These are phyloP conservation scores for Mycena olivaceomarginata DNA, from an alignment of 768 basidiomycete genomes.

Conservation along the genomic window DNA sequence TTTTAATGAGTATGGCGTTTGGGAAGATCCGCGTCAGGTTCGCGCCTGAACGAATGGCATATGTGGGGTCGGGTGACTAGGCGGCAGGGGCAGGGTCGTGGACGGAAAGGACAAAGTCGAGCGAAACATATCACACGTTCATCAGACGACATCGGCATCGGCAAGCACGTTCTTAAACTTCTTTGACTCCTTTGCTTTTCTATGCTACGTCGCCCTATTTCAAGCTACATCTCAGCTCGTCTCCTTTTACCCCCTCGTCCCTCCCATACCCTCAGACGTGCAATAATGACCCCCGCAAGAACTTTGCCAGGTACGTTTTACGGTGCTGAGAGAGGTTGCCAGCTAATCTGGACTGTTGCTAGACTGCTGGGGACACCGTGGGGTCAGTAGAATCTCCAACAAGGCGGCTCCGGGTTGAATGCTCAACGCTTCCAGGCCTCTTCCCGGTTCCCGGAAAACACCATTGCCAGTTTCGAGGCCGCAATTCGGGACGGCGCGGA, in stretches of 20 bases:
- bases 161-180: no score
- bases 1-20: not conserved
- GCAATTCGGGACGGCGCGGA: conserved; percentile 97
- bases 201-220: conserved; percentile 36
- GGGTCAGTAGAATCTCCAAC: conserved; percentile 56
- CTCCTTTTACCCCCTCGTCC: not conserved
- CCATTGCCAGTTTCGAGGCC: conserved; percentile 94
- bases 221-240: not conserved
- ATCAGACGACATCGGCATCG: no score
- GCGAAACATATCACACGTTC: conserved; percentile 9
- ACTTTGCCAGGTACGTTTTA: conserved; percentile 31
- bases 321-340: not conserved
- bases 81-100: not conserved
- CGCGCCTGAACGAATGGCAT: no score
- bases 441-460: conserved; percentile 93
- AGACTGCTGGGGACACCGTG: conserved; percentile 84
- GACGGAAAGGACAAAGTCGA: not conserved
- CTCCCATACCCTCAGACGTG: conserved; percentile 1
- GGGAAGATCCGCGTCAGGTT: not conserved
- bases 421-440: conserved; percentile 77
- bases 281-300: conserved; percentile 30
- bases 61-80: not conserved
- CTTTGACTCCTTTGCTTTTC: not conserved
- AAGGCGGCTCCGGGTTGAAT: not conserved
- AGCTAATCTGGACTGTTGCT: not conserved